Evolutionary conservation across 176 grass and related monocot genomes (phyloP).

Genomic region (Musa acuminata): DNA sequence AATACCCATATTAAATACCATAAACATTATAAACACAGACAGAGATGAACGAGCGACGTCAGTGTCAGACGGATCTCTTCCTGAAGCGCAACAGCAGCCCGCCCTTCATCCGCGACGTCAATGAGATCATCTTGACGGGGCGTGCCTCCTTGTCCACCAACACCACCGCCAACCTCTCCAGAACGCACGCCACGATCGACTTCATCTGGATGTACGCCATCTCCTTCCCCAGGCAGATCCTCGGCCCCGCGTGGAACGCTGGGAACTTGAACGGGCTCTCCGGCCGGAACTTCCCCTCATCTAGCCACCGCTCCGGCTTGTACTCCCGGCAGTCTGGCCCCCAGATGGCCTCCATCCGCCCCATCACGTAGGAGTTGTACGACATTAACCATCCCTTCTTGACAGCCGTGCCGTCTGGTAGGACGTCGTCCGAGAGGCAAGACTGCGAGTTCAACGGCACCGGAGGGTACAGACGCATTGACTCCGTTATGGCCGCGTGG

Average conservation of each 20-base stretch:
- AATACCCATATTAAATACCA: no score
- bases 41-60: no score
- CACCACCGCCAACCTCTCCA: conserved; percentile 26
- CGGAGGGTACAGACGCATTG: conserved; percentile 66
- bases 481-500: conserved; percentile 63
- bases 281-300: conserved; percentile 36
- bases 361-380: conserved; percentile 55
- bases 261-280: conserved; percentile 48
- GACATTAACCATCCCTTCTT: conserved; percentile 33
- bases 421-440: conserved; percentile 33
- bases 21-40: no score
- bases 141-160: conserved; percentile 16
- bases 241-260: conserved; percentile 57
- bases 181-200: conserved; percentile 39
- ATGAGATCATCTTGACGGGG: conserved; percentile 26
- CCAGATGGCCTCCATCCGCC: conserved; percentile 43
- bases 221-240: conserved; percentile 66
- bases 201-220: conserved; percentile 86
- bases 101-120: conserved; percentile 52
- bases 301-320: conserved; percentile 57
- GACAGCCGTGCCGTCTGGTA: conserved; percentile 63
- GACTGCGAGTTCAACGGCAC: conserved; percentile 28
- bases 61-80: neutral
- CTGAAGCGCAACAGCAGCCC: conserved; percentile 41
- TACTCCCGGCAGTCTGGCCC: conserved; percentile 39